Evolutionary conservation across 768 basidiomycete species (phyloP).

Genomic region (Crassisporium funariophilum): DNA sequence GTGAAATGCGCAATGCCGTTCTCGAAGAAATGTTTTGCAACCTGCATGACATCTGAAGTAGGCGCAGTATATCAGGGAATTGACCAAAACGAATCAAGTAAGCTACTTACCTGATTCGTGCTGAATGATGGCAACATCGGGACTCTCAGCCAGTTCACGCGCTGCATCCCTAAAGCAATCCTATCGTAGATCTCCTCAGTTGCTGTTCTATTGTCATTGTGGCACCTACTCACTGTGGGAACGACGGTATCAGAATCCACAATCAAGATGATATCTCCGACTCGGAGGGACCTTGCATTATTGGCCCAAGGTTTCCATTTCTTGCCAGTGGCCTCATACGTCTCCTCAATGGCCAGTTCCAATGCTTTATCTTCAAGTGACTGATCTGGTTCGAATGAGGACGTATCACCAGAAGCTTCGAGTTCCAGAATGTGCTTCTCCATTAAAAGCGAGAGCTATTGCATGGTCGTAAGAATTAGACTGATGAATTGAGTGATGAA

Average conservation of each 20-base stretch:
- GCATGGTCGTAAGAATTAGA: slow-evolving; percentile 2
- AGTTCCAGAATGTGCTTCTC: slow-evolving; percentile 52
- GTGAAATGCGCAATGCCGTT: slow-evolving; percentile 91
- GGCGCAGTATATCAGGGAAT: slow-evolving; percentile 7
- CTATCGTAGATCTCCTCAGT: slow-evolving; percentile 26
- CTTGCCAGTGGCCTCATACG: slow-evolving; percentile 56
- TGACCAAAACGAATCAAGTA: background rate
- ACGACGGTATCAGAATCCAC: slow-evolving; percentile 83
- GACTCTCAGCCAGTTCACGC: slow-evolving; percentile 78
- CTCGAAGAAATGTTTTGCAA: slow-evolving; percentile 88
- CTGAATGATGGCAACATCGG: slow-evolving; percentile 86
- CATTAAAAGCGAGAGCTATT: slow-evolving; percentile 64
- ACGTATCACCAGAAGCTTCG: slow-evolving; percentile 39
- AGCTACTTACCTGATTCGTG: slow-evolving; percentile 73
- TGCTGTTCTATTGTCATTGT: slow-evolving; percentile 2
- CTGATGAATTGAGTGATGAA: background rate
- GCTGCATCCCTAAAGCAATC: slow-evolving; percentile 92
- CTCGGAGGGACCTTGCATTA: slow-evolving; percentile 72
- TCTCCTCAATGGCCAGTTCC: slow-evolving; percentile 73
- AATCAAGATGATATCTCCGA: slow-evolving; percentile 80
- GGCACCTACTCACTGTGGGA: slow-evolving; percentile 53
- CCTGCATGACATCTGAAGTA: slow-evolving; percentile 79
- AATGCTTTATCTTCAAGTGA: slow-evolving; percentile 72
- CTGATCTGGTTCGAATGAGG: slow-evolving; percentile 35
- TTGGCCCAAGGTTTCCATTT: slow-evolving; percentile 75